Evolutionary conservation across 2,329 filamentous ascomycete species (phyloP).

Genomic region (Dactylellina drechsleri): DNA sequence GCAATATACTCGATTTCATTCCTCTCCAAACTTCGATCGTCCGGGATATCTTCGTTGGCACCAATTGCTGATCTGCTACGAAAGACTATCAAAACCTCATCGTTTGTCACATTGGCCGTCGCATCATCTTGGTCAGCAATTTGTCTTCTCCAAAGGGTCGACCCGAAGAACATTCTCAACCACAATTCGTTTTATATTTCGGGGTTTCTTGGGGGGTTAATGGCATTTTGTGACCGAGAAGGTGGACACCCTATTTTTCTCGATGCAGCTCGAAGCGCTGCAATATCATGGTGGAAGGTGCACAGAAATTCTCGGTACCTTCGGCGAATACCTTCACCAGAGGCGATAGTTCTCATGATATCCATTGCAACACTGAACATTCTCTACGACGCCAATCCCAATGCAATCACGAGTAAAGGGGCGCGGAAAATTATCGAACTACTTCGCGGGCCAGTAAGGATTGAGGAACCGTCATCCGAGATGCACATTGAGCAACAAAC

Average conservation of each 20-base stretch:
- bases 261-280: constrained; percentile 28
- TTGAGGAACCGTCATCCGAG: not conserved
- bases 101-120: constrained; percentile 25
- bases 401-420: constrained; percentile 39
- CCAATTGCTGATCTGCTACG: constrained; percentile 9
- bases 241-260: constrained; percentile 27
- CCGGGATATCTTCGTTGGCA: not conserved
- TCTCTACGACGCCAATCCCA: constrained; percentile 33
- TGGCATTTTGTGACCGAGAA: constrained; percentile 32
- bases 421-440: constrained; percentile 21
- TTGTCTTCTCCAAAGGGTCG: constrained; percentile 33
- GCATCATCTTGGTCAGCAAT: constrained; percentile 46
- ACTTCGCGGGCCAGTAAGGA: constrained; percentile 2
- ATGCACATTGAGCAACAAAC: too few species aligned
- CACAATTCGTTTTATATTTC: constrained; percentile 31
- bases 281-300: constrained; percentile 41
- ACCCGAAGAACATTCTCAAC: constrained; percentile 21
- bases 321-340: constrained; percentile 15
- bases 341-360: constrained; percentile 27
- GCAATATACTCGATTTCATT: constrained; percentile 18
- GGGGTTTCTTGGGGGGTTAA: constrained; percentile 33
- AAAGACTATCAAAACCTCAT: constrained; percentile 24
- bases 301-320: constrained; percentile 17
- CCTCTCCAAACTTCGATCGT: constrained; percentile 24
- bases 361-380: constrained; percentile 36